Evolutionary conservation across 2,329 filamentous ascomycete genomes (phyloP).

Genomic region (Hypoxylon sp.): DNA sequence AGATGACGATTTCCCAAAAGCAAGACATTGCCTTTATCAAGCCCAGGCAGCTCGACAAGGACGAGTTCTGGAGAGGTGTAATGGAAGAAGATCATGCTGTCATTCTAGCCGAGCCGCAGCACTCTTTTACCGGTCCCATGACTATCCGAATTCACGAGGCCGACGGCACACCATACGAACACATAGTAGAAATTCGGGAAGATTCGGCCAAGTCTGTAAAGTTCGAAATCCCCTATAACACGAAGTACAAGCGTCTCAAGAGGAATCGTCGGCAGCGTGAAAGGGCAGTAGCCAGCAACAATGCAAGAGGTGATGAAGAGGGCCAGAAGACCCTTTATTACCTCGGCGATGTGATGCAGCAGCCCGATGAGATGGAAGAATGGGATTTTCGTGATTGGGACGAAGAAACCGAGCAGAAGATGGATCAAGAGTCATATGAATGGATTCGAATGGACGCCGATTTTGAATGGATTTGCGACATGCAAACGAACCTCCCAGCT

Average conservation of each 20-base stretch:
- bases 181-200: constrained; percentile 95
- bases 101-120: constrained; percentile 75
- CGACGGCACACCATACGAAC: constrained; percentile 97
- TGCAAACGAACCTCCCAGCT: constrained; percentile 83
- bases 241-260: constrained; percentile 98
- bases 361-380: constrained; percentile 80
- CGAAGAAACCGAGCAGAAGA: constrained; percentile 85
- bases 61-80: constrained; percentile 84
- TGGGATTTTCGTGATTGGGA: constrained; percentile 94
- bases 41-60: constrained; percentile 70
- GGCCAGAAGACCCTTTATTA: constrained; percentile 86
- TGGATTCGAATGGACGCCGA: constrained; percentile 99
- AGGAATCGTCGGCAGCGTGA: constrained; percentile 75
- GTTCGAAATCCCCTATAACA: constrained; percentile 98
- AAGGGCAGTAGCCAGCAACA: constrained; percentile 61
- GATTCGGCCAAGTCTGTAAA: constrained; percentile 78
- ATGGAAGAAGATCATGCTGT: constrained; percentile 81
- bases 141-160: constrained; percentile 98
- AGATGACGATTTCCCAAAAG: constrained; percentile 87
- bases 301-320: constrained; percentile 61
- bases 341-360: constrained; percentile 89
- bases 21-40: constrained; percentile 63
- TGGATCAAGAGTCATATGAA: constrained; percentile 97
- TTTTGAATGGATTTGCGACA: constrained; percentile 95
- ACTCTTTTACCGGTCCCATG: constrained; percentile 95